phyloP scores from a whole-genome alignment of 2,329 filamentous ascomycete genomes.

The Neopestalotiopsis sp. region DNA sequence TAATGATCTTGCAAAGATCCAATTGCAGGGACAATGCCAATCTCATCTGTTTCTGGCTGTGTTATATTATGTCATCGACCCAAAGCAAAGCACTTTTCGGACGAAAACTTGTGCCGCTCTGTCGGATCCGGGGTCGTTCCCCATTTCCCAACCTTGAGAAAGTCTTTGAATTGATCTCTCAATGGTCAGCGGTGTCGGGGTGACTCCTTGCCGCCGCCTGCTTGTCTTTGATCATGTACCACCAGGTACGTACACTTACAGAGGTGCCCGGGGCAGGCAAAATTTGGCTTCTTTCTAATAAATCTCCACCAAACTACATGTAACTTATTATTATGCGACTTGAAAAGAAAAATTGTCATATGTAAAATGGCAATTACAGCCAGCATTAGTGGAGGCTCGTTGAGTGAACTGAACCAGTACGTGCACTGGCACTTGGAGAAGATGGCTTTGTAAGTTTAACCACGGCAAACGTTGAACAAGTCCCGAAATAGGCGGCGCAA shows the following conservation, averaged over 20 bases:
- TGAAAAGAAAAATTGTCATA: too few relatives aligned
- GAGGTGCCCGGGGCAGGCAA: too few relatives aligned
- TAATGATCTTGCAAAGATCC: not conserved
- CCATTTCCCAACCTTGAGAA: not conserved
- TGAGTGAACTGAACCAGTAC: not conserved
- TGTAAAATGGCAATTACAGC: not conserved
- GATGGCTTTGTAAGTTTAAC: constrained; percentile 3
- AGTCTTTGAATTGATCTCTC: not conserved
- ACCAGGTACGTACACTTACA: too few relatives aligned
- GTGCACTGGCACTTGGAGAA: not conserved
- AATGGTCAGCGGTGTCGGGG: not conserved
- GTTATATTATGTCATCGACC: constrained; percentile 18
- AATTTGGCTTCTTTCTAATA: too few relatives aligned
- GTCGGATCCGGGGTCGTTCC: constrained; percentile 9
- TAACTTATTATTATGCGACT: too few relatives aligned
- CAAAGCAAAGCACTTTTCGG: not conserved
- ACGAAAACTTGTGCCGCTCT: constrained; percentile 12
- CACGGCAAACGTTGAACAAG: constrained; percentile 10
- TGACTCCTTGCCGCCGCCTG: not conserved
- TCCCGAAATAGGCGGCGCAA: not conserved
- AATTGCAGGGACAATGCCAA: not conserved
- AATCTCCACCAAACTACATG: too few relatives aligned
- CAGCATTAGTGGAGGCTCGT: not conserved
- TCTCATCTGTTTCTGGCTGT: not conserved
- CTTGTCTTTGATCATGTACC: not conserved